Percentiles rank a stretch among this genome's conserved stretches.
Evolutionary conservation across 495 filamentous ascomycete species (phyloP).

Genomic region (Immersiella caudata): DNA sequence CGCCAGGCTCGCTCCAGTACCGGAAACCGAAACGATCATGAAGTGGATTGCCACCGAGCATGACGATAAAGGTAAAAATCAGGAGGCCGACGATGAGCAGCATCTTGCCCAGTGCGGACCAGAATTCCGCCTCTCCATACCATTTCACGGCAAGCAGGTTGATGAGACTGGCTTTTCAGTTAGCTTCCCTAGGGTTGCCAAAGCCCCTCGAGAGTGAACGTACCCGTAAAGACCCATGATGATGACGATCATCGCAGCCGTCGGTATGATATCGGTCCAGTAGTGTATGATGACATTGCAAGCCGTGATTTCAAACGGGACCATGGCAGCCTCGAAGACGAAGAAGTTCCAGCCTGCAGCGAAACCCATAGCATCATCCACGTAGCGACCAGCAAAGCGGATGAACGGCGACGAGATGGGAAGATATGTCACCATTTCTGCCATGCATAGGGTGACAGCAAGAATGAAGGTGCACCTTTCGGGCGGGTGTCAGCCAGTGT

Average conservation of each 20-base stretch:
- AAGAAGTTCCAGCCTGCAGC: constrained; percentile 78
- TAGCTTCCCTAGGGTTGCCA: not conserved
- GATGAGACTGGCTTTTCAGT: constrained; percentile 46
- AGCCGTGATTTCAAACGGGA: constrained; percentile 73
- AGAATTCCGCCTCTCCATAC: constrained; percentile 64
- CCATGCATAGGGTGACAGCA: constrained; percentile 68
- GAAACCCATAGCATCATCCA: constrained; percentile 72
- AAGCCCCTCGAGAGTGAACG: constrained; percentile 20
- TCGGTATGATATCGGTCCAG: constrained; percentile 67
- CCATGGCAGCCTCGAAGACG: constrained; percentile 65
- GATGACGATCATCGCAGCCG: constrained; percentile 63
- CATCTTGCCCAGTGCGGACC: constrained; percentile 68
- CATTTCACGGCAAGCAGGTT: constrained; percentile 64
- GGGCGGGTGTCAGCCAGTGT: not conserved
- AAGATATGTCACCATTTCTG: constrained; percentile 82
- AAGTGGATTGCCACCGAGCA: constrained; percentile 73
- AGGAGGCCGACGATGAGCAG: constrained; percentile 69
- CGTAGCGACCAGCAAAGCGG: constrained; percentile 77
- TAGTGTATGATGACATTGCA: constrained; percentile 69
- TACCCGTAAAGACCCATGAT: constrained; percentile 65
- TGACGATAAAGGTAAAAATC: constrained; percentile 71
- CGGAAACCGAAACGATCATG: constrained; percentile 73
- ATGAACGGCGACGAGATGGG: constrained; percentile 83
- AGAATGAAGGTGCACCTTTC: constrained; percentile 67
- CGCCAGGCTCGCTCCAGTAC: constrained; percentile 72